A percentile compares a stretch with the other conserved stretches of the same genome.
Conservation (phyloP, 129 eudicot genomes). For the Pulicaria dysenterica region DNA sequence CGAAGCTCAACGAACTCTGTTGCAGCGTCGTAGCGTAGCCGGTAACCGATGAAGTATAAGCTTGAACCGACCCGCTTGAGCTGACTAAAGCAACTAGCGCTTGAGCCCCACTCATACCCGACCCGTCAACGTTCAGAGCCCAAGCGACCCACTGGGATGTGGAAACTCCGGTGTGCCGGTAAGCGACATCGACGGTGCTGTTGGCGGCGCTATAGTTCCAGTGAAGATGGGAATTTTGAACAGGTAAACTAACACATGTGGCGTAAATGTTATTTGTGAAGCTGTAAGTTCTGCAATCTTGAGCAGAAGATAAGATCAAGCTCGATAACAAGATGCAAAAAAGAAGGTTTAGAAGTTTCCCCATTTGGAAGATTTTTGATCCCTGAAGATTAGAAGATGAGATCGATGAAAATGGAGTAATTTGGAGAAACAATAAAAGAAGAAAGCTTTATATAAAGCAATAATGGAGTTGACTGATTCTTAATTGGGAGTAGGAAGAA, state of each 20-base stretch:
- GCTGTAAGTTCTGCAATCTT: constrained; percentile 36
- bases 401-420: not conserved
- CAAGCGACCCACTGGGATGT: constrained; percentile 76
- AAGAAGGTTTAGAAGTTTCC: constrained; percentile 28
- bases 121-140: constrained; percentile 52
- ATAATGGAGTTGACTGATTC: constrained; percentile 31
- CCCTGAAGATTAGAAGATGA: not conserved
- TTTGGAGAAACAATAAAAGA: not conserved
- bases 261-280: constrained; percentile 49
- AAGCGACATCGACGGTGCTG: constrained; percentile 68
- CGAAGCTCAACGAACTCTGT: constrained; percentile 50
- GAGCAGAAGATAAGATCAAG: constrained; percentile 44
- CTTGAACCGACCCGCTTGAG: constrained; percentile 45
- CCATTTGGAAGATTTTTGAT: constrained; percentile 31
- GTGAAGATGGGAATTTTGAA: constrained; percentile 55
- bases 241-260: constrained; percentile 56
- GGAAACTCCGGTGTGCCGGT: constrained; percentile 50
- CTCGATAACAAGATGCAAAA: constrained; percentile 27
- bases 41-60: constrained; percentile 51
- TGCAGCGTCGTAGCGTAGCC: constrained; percentile 26
- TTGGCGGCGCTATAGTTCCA: constrained; percentile 61
- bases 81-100: constrained; percentile 53
- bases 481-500: constrained; percentile 27
- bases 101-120: constrained; percentile 68
- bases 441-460: constrained; percentile 26